Base-by-base conservation (phyloP, 371 early-diverging fungal species). In the Lichtheimia hyalospora region DNA sequence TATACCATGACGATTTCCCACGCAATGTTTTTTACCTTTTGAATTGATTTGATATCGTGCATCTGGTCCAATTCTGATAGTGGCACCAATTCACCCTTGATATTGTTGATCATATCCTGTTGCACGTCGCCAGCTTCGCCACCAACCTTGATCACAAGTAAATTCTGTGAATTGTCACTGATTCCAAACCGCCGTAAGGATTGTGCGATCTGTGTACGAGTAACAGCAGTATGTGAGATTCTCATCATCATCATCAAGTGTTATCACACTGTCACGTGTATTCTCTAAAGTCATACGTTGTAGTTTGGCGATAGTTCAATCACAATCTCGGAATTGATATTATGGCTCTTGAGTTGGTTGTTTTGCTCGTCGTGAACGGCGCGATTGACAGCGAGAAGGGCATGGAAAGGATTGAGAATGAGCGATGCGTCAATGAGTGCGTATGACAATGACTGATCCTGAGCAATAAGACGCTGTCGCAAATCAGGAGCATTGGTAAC, bases 311-410 rank as follows among this genome's bases (percentile, higher is more conserved):
- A 83, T 56, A 87, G 74, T 54, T 82, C 75, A 54, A 79, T 83
- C 16, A 84, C 69, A 48, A 85, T 81, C 62, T 87, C 85, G 10
- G 87, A 83, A 59, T 79, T 67, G 24, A 87, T 52, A 49, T 74
- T 78, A 43, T 79, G 76, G 4, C 84, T 83, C 55, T 78, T 81
- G n/a, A 85, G 57, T 13, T 81, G 80, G 40, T 76, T 70, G 6
- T 59, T 49, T 18, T 67, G 61, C 54, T 79, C 74, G 16, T 83
- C 82, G 28, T 78, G 70, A 0, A 83, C 72, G 12, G 87, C 84
- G 60, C 79, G 75, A 27, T 81, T 77, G 1, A 70, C 70, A 0
- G 85, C 85, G 5, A 77, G 52, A 10, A 85, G 65, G 13, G 78
- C 52, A 50, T 85, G 84, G 34, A 77, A 69, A 12, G 58, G 55